Evolutionary conservation across 768 basidiomycete genomes (phyloP).

Genomic region (Amylocystis lapponica): DNA sequence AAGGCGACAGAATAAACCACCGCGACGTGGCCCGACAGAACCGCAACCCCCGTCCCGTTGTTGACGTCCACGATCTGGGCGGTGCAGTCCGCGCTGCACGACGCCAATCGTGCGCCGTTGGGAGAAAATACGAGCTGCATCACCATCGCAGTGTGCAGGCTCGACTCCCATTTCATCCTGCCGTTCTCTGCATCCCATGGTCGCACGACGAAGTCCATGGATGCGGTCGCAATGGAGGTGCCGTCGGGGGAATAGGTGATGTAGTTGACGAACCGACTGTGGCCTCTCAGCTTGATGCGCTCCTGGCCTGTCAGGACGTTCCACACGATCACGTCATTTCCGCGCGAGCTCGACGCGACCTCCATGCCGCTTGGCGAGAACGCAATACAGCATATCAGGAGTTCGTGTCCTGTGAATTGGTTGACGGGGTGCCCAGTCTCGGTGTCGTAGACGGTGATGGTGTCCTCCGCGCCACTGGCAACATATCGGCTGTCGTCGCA

Average conservation of each 20-base stretch:
- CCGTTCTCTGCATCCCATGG: neutral
- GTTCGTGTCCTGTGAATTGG: conserved; percentile 6
- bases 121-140: conserved; percentile 7
- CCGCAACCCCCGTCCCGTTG: neutral
- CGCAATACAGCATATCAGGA: neutral
- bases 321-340: conserved; percentile 1
- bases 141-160: conserved; percentile 2
- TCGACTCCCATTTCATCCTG: neutral
- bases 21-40: conserved; percentile 5
- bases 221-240: conserved; percentile 4
- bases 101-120: conserved; percentile 28
- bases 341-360: neutral
- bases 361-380: conserved; percentile 1
- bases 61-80: conserved; percentile 17
- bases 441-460: conserved; percentile 7
- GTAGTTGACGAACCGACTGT: conserved; percentile 3
- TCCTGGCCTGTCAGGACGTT: conserved; percentile 15
- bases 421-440: neutral
- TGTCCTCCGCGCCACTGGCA: conserved; percentile 11
- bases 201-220: neutral
- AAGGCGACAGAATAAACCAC: conserved; percentile 7
- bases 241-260: conserved; percentile 10
- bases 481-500: conserved; percentile 4
- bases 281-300: conserved; percentile 13
- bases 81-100: conserved; percentile 39